Evolutionary conservation across 1,139 yeast genomes (phyloP), one percentile per base, ranked within the genome.

Genomic region (Magnusiomyces tetraspermus): DNA sequence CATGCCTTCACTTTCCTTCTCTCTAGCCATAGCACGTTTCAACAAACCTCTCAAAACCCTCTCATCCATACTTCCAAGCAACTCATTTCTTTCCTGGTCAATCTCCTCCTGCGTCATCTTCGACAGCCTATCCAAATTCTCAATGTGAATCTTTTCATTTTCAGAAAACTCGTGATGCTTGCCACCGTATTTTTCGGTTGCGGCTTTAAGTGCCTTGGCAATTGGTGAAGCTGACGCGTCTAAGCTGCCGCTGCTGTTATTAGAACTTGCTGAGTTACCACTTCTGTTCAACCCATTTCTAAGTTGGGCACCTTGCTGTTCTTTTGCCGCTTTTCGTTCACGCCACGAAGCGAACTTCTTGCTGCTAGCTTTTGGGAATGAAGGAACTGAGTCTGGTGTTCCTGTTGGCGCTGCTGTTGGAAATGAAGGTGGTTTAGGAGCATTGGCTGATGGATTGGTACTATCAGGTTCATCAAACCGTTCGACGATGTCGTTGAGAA

Each of bases 121-220:
- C 24, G 81, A 70, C 54, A 92, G 67, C 50, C 75, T 73, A 45
- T 80, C 79, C 58, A 85, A 65, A 66, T 90, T 90, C 62, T 90
- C 96, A 53, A 76, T 66, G 65, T 87, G 92, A 37, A 90, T 86
- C 62, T 78, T 76, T 60, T 83, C 90, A 0, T 83, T 78, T 60
- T 87, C 95, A 10, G 51, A 26, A 51, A 54, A 53, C 45, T 75
- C 73, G 26, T 86, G 76, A 38, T 17, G 24, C 23, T 24, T 17
- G 23, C 24, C 42, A 17, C 42, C 42, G 60, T 89, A 89, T 23
- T 77, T 83, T 1, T 73, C 74, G 1, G 83, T 71, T 44, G 79
- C 78, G 58, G 84, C 64, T 65, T 89, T 90, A 62, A 89, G 96
- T 53, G 76, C 66, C 65, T 86, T 90, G 33, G 89, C 86, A 62